Conservation (phyloP, 2,329 filamentous ascomycete species). For the Fusarium luffae region DNA sequence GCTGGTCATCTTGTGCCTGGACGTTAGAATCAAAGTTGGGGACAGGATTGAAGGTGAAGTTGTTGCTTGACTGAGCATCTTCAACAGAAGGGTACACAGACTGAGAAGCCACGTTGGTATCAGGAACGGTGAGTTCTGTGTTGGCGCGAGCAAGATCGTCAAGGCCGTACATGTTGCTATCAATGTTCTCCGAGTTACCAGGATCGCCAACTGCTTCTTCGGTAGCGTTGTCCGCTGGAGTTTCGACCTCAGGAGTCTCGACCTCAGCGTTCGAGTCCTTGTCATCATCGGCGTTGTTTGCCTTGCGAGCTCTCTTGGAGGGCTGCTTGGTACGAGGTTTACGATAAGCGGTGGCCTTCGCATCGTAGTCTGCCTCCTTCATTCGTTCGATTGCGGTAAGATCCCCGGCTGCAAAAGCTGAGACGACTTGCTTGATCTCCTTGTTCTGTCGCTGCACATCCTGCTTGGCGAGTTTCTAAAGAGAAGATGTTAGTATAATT, state of each 20-base stretch:
- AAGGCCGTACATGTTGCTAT: not conserved
- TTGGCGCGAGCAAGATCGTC: not conserved
- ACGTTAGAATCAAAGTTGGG: not conserved
- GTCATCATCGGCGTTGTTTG: not conserved
- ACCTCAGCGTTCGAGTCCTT: no score
- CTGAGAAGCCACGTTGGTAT: not conserved
- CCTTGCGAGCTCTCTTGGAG: not conserved
- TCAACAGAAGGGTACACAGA: not conserved
- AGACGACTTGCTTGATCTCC: not conserved
- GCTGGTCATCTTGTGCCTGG: not conserved
- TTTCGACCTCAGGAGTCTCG: not conserved
- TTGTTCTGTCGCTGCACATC: not conserved
- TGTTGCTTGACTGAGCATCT: not conserved
- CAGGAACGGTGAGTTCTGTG: not conserved
- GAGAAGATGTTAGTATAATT: not conserved
- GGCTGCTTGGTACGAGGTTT: not conserved
- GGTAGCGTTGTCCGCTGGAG: not conserved
- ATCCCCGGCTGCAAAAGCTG: not conserved
- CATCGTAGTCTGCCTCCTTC: not conserved
- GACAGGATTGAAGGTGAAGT: not conserved
- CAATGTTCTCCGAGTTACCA: not conserved
- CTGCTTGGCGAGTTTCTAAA: not conserved
- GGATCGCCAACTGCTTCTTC: not conserved
- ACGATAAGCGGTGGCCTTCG: not conserved
- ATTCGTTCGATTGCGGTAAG: not conserved